Evolutionary conservation across 148 eudicot genomes (phyloP).

Genomic region (Chenopodium berlandieri): DNA sequence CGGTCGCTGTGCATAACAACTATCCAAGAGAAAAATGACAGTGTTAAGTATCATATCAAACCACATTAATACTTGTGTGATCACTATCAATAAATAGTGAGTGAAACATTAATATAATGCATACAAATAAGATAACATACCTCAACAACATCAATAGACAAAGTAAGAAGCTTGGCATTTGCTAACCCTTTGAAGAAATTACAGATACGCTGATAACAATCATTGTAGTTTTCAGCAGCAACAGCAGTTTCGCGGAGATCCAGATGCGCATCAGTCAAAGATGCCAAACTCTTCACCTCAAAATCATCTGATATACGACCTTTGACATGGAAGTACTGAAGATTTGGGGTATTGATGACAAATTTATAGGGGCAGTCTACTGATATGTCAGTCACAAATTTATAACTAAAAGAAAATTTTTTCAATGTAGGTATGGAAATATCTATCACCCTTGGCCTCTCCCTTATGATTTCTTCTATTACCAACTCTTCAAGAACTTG

Average conservation of each 20-base stretch:
- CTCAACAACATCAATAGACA: conserved; percentile 25
- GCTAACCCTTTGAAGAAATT: conserved; percentile 22
- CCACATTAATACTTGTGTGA: not conserved
- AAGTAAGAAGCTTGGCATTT: conserved; percentile 16
- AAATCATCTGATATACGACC: conserved; percentile 30
- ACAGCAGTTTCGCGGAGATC: conserved; percentile 24
- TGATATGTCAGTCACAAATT: conserved; percentile 18
- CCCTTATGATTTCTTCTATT: conserved; percentile 29
- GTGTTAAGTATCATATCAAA: not conserved
- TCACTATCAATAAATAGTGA: too few relatives aligned
- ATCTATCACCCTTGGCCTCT: conserved; percentile 20
- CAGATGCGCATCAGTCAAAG: conserved; percentile 16
- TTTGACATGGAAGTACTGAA: conserved; percentile 27
- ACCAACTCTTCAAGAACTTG: conserved; percentile 28
- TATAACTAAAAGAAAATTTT: conserved; percentile 20
- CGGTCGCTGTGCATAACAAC: conserved; percentile 10
- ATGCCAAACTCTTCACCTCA: conserved; percentile 18
- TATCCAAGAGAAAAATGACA: not conserved
- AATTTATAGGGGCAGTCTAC: conserved; percentile 26
- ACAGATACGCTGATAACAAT: conserved; percentile 17
- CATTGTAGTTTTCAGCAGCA: not conserved
- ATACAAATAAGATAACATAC: conserved; percentile 9
- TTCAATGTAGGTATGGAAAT: conserved; percentile 18
- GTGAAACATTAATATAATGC: not conserved
- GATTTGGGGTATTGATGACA: conserved; percentile 25